Evolutionary conservation across 495 filamentous ascomycete genomes (phyloP), one percentile per base, ranked within the genome.

Genomic region (Aspergillus bridgeri): DNA sequence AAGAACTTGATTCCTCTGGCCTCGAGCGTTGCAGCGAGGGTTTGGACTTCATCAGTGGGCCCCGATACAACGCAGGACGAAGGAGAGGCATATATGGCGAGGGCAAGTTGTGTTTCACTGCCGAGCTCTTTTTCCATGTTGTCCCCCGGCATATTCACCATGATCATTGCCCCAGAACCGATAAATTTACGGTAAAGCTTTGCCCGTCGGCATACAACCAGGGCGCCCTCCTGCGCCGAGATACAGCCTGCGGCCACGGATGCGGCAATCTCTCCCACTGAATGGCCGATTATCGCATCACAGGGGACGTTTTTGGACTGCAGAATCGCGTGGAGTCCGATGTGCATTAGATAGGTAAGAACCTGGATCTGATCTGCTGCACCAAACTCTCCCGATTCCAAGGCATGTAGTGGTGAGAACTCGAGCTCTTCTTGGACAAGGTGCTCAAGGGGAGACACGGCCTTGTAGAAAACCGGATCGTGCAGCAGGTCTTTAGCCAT

Each of bases 111-210:
- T 3, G 13, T 19, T 6, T 59, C 46, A 5, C 45, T 59, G 29
- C 20, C 44, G 17, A 70, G 67, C 44, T 63, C 57, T 5, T 57
- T 48, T n/a, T 20, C 22, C 6, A 69, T 54, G 22, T 75, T 79
- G 68, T 21, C 74, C 67, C 69, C 80, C 68, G 75, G 78, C 75
- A 6, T 29, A 45, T 67, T 69, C 3, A 83, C 80, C 1, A 84
- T 67, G 15, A 79, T 67, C 74, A 86, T 84, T 27, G 75, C 79
- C 0, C 76, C 70, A 22, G 78, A 68, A 18, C 83, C 81, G 59
- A 65, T 73, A 18, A 79, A 68, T 13, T 62, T 17, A 1, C 62
- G 58, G 48, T 77, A 79, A 17, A 79, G 60, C 4, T 52, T 56
- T 0, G 75, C 71, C 22, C 76, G 60, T 9, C 62, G 61, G 6